phyloP scores from a whole-genome alignment of 2,329 filamentous ascomycete species.

The Claviceps arundinis region DNA sequence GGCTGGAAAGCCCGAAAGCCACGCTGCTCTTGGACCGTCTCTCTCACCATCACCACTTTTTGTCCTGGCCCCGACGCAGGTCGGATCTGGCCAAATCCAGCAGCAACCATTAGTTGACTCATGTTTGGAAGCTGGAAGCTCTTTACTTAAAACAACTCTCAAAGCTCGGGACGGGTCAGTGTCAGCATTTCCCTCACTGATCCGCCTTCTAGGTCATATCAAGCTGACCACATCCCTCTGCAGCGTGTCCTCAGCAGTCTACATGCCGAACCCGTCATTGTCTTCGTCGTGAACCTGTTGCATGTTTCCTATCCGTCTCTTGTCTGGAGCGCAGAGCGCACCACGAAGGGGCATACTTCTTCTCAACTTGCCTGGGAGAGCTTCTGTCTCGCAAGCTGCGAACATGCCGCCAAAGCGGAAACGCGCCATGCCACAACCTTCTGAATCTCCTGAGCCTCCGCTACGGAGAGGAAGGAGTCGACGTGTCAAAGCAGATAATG shows the following conservation, averaged over 20 bases:
- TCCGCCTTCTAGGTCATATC: not conserved
- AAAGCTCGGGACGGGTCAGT: not conserved
- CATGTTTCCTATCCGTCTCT: not conserved
- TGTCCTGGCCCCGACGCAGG: not conserved
- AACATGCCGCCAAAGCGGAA: conserved; percentile 28
- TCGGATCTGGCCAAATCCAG: not conserved
- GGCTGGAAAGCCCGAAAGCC: not conserved
- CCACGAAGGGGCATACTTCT: not conserved
- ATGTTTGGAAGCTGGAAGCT: not conserved
- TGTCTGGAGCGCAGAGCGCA: not conserved
- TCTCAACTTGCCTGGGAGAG: not conserved
- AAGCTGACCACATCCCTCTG: not conserved
- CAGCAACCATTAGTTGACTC: not conserved
- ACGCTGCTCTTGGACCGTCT: not conserved
- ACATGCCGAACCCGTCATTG: not conserved
- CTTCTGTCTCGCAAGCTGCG: not conserved
- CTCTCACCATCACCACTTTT: not conserved
- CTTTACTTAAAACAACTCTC: not conserved
- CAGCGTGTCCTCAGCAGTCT: not conserved
- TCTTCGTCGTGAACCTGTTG: not conserved
- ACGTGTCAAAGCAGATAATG: conserved; percentile 4
- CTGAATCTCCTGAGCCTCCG: conserved; percentile 7
- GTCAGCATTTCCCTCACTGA: not conserved
- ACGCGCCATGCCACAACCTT: conserved; percentile 13
- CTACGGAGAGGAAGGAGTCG: conserved; percentile 17